A percentile compares a stretch with the other conserved stretches of the same genome.
Evolutionary conservation across 2,329 filamentous ascomycete genomes (phyloP).

Genomic region (Stylonectria norvegica): DNA sequence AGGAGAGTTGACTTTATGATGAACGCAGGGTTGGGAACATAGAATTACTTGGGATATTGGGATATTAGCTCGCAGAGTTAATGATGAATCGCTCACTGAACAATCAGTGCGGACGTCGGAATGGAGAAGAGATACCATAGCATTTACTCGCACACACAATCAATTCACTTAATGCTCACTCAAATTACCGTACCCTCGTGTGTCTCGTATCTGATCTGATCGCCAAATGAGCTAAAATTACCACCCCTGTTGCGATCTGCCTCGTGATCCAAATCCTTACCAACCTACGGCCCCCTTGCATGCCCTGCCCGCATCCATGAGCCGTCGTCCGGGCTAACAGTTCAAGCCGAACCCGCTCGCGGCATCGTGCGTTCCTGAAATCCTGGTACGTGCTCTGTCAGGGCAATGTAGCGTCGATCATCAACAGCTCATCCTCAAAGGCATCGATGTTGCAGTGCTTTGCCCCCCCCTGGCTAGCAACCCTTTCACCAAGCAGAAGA

Average conservation of each 20-base stretch:
- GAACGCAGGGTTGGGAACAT: conserved; percentile 29
- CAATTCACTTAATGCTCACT: conserved; percentile 16
- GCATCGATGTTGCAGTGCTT: too few relatives aligned
- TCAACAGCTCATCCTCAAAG: too few relatives aligned
- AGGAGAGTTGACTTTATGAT: conserved; percentile 21
- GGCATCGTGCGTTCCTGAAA: too few relatives aligned
- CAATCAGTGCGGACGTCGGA: conserved; percentile 26
- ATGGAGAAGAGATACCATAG: conserved; percentile 26
- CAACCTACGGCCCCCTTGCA: conserved; percentile 17
- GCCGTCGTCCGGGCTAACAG: too few relatives aligned
- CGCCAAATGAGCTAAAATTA: too few relatives aligned
- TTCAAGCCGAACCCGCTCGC: too few relatives aligned
- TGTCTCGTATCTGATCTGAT: neutral
- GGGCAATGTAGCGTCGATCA: too few relatives aligned
- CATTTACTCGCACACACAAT: conserved; percentile 19
- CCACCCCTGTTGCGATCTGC: conserved; percentile 24
- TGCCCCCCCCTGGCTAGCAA: too few relatives aligned
- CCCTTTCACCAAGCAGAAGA: too few relatives aligned
- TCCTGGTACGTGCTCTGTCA: too few relatives aligned
- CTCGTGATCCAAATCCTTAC: conserved; percentile 28
- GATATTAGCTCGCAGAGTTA: conserved; percentile 18
- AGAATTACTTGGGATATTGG: conserved; percentile 24
- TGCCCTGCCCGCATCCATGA: conserved; percentile 2
- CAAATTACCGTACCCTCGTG: too few relatives aligned
- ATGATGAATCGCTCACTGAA: conserved; percentile 24